Conservation (phyloP, 1,284 basidiomycete species). For the Melanopsichium pennsylvanicum region DNA sequence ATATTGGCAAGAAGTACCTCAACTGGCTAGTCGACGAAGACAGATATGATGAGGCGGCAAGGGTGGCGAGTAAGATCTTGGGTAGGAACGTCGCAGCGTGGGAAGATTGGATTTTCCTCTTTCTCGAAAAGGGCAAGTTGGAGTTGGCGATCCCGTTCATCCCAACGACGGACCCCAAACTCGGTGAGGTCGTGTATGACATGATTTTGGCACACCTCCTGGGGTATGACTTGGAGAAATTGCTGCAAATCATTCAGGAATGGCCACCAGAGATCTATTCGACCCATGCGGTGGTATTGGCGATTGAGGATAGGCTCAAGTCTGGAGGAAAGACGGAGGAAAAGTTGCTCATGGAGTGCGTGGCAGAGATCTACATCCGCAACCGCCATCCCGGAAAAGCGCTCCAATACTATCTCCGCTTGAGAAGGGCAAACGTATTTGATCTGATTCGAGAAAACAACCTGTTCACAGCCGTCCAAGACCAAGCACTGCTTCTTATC, state of each 20-base stretch:
- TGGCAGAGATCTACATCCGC: constrained; percentile 87
- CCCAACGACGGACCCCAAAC: constrained; percentile 80
- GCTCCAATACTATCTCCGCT: constrained; percentile 83
- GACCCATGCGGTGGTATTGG: constrained; percentile 82
- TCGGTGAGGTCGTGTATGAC: constrained; percentile 88
- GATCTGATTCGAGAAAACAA: constrained; percentile 93
- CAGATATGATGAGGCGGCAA: constrained; percentile 82
- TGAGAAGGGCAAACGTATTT: constrained; percentile 88
- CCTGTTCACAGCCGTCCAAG: constrained; percentile 91
- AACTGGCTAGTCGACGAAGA: constrained; percentile 69
- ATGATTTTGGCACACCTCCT: constrained; percentile 91
- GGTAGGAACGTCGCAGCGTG: constrained; percentile 80
- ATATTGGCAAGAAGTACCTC: constrained; percentile 61
- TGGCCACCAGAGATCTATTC: constrained; percentile 95
- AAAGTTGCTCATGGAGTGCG: constrained; percentile 81
- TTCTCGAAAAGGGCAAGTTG: constrained; percentile 82
- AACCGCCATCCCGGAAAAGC: constrained; percentile 94
- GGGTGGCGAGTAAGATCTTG: constrained; percentile 85
- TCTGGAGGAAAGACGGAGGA: constrained; percentile 59
- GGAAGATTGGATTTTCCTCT: constrained; percentile 94
- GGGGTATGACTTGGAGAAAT: constrained; percentile 76
- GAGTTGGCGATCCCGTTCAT: constrained; percentile 88
- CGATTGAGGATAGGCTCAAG: constrained; percentile 80
- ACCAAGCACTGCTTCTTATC: constrained; percentile 87
- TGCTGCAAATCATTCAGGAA: constrained; percentile 79